phyloP scores from a whole-genome alignment of 73 alveolate genomes.

The Stentor coeruleus region DNA sequence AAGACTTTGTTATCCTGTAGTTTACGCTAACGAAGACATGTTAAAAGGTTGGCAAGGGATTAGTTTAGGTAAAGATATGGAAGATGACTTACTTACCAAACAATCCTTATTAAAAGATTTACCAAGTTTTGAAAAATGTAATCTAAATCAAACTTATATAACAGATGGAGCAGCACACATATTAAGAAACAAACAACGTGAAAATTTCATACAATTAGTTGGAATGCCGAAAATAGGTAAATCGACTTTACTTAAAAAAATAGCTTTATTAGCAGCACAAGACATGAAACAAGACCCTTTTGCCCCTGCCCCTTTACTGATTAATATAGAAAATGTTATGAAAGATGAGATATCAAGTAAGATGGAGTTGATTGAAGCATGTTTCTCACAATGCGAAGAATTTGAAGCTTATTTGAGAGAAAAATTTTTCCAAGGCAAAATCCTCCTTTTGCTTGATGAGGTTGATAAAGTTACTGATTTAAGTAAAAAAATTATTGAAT shows the following conservation, averaged over 20 bases:
- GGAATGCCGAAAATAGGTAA: conserved; percentile 25
- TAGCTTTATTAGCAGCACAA: conserved; percentile 21
- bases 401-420: conserved; percentile 19
- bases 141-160: neutral
- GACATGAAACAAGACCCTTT: neutral
- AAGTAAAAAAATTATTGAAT: neutral
- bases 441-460: neutral
- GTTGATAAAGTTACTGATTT: neutral
- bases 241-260: neutral
- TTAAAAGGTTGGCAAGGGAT: neutral
- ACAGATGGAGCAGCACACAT: conserved; percentile 24
- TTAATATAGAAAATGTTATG: neutral
- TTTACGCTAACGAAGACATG: neutral
- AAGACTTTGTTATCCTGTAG: conserved; percentile 12
- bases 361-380: conserved; percentile 17
- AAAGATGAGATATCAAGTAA: neutral
- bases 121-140: neutral
- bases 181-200: neutral
- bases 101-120: neutral
- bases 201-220: neutral
- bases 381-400: conserved; percentile 4
- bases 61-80: neutral
- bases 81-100: neutral
- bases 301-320: conserved; percentile 12
- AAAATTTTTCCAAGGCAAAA: conserved; percentile 15